phyloP scores from a whole-genome alignment of 306 rosid genomes.

The Acacia acuminata region DNA sequence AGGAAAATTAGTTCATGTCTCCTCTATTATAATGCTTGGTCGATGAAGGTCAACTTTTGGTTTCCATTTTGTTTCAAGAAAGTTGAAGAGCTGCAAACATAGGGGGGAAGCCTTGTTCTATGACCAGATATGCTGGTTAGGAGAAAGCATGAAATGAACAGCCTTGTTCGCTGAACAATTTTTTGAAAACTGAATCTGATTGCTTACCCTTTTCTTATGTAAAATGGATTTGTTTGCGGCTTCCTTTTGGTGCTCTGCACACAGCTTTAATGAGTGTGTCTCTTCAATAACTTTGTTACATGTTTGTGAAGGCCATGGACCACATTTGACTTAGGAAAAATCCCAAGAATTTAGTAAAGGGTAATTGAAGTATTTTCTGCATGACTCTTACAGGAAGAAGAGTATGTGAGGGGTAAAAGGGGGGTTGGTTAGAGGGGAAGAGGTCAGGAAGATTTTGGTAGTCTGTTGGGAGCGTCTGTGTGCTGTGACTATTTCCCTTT shows the following conservation, averaged over 20 bases:
- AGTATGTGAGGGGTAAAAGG: neutral
- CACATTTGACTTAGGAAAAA: neutral
- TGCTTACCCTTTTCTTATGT: neutral
- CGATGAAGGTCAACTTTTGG: neutral
- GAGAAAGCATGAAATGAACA: neutral
- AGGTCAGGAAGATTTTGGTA: neutral
- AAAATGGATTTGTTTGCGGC: neutral
- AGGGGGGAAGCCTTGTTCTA: neutral
- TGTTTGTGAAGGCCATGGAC: neutral
- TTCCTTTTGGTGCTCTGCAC: neutral
- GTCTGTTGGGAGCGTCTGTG: neutral
- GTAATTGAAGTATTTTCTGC: neutral
- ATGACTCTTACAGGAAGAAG: neutral
- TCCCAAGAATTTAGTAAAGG: neutral
- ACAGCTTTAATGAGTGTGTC: neutral
- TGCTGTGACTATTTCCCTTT: neutral
- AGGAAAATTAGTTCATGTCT: neutral
- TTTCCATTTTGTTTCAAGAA: neutral
- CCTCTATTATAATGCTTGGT: conserved; percentile 2
- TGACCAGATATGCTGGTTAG: neutral
- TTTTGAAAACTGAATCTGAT: neutral
- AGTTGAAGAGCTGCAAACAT: neutral
- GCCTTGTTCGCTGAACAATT: neutral
- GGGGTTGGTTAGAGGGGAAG: neutral
- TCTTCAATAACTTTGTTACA: neutral